A percentile compares a stretch with the other conserved stretches of the same genome.
These are phyloP conservation scores for Komagataella ulmi DNA, from an alignment of 805 yeast species.

Conservation along the genomic window DNA sequence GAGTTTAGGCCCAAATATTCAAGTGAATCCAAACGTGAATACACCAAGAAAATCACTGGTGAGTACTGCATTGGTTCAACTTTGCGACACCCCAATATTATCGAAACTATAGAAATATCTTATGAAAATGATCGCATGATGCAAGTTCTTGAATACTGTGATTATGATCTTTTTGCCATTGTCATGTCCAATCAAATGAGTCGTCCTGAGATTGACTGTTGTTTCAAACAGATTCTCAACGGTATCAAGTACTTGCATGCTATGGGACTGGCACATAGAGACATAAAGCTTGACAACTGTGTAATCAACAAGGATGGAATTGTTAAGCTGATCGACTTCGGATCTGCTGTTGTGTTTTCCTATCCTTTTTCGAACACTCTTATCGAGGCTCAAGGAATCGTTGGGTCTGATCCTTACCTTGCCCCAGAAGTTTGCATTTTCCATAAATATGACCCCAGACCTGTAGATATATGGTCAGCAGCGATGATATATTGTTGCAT, in stretches of 20 bases:
- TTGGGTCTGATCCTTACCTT: constrained; percentile 79
- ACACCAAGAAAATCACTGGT: constrained; percentile 83
- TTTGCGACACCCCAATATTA: constrained; percentile 77
- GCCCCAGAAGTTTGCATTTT: constrained; percentile 89
- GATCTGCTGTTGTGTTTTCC: constrained; percentile 82
- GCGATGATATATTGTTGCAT: constrained; percentile 89
- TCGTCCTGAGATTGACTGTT: constrained; percentile 67
- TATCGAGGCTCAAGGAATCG: constrained; percentile 72
- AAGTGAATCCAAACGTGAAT: constrained; percentile 70
- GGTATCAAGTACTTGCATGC: constrained; percentile 75
- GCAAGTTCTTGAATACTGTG: constrained; percentile 93
- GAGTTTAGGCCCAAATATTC: constrained; percentile 73
- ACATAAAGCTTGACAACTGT: constrained; percentile 85
- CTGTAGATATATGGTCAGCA: constrained; percentile 89
- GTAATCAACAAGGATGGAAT: constrained; percentile 75
- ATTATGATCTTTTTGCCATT: constrained; percentile 83
- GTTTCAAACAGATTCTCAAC: constrained; percentile 73
- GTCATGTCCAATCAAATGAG: constrained; percentile 91
- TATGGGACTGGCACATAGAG: constrained; percentile 85
- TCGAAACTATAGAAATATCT: constrained; percentile 83
- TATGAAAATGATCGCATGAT: constrained; percentile 78
- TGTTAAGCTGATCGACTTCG: constrained; percentile 85
- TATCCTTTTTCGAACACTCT: constrained; percentile 69
- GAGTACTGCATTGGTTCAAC: constrained; percentile 93
- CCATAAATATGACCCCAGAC: constrained; percentile 77